Evolutionary conservation across 768 basidiomycete species (phyloP).

Genomic region (Naganishia antarctica): DNA sequence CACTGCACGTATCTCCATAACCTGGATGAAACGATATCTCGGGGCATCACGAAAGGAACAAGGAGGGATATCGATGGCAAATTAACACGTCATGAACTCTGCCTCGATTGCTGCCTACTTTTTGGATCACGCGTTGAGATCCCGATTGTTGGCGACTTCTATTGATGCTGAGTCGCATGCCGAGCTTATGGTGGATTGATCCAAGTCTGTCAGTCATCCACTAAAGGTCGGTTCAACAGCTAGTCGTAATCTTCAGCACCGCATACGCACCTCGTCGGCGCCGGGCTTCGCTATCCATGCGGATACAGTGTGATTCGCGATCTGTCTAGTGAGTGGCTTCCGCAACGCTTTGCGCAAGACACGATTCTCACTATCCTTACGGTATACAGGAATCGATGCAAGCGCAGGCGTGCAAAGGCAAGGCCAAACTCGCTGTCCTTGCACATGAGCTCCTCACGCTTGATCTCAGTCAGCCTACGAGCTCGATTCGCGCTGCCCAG

Average conservation of each 20-base stretch:
- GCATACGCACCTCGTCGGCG: background rate
- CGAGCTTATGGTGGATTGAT: too few species aligned
- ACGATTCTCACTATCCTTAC: background rate
- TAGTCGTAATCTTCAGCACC: background rate
- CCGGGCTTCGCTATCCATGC: background rate
- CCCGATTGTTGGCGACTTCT: conserved; percentile 5
- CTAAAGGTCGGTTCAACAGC: too few species aligned
- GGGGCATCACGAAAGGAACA: too few species aligned
- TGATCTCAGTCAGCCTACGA: conserved; percentile 14
- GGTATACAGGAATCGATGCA: conserved; percentile 10
- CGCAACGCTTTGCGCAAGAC: background rate
- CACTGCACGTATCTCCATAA: too few species aligned
- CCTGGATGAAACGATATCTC: too few species aligned
- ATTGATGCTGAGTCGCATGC: background rate
- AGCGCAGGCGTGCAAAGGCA: conserved; percentile 21
- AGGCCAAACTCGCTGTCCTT: conserved; percentile 22
- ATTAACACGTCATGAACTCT: too few species aligned
- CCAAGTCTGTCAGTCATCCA: too few species aligned
- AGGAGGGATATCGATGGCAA: too few species aligned
- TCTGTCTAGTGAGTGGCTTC: background rate
- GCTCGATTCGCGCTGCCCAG: background rate
- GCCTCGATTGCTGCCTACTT: too few species aligned
- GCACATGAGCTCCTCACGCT: conserved; percentile 19
- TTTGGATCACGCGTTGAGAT: background rate
- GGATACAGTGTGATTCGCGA: background rate